A percentile compares a stretch with the other conserved stretches of the same genome.
phyloP scores from a whole-genome alignment of 1,139 yeast species.

The Kodamaea ohmeri region DNA sequence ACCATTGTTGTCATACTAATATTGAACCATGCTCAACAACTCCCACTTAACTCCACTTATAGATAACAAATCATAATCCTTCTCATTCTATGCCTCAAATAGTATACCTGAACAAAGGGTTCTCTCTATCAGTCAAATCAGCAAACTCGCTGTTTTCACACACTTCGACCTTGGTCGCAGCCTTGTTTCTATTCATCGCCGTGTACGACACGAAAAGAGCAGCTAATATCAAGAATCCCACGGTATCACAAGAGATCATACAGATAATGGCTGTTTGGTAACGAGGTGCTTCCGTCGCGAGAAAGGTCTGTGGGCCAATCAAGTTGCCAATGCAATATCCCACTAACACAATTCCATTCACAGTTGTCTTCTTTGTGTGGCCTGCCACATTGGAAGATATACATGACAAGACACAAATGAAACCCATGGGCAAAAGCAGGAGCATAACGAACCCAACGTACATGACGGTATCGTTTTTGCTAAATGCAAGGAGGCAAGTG shows the following conservation, averaged over 20 bases:
- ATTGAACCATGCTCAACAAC: too few relatives aligned
- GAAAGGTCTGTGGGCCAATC: slow-evolving; percentile 69
- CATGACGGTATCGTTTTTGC: slow-evolving; percentile 16
- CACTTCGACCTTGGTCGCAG: slow-evolving; percentile 26
- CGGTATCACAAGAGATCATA: slow-evolving; percentile 41
- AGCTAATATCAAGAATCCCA: slow-evolving; percentile 22
- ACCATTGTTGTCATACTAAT: too few relatives aligned
- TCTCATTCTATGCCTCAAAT: too few relatives aligned
- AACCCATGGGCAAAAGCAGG: slow-evolving; percentile 35
- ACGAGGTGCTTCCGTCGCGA: slow-evolving; percentile 49
- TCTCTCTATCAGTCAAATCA: slow-evolving; percentile 66
- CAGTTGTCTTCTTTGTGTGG: slow-evolving; percentile 61
- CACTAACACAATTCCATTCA: slow-evolving; percentile 57
- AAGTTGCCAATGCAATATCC: slow-evolving; percentile 69
- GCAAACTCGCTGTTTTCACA: slow-evolving; percentile 48
- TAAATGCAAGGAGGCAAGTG: slow-evolving; percentile 49
- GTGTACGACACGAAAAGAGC: slow-evolving; percentile 32
- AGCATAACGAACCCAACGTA: slow-evolving; percentile 15
- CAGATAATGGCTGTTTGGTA: slow-evolving; percentile 49
- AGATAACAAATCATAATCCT: too few relatives aligned
- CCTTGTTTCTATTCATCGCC: slow-evolving; percentile 39
- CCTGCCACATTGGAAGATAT: slow-evolving; percentile 66
- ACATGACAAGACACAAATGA: slow-evolving; percentile 47
- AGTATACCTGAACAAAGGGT: slow-evolving; percentile 57
- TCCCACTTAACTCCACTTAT: too few relatives aligned